These are phyloP conservation scores for Bipolaris victoriae DNA, from an alignment of 2,329 filamentous ascomycete genomes.

Conservation along the genomic window DNA sequence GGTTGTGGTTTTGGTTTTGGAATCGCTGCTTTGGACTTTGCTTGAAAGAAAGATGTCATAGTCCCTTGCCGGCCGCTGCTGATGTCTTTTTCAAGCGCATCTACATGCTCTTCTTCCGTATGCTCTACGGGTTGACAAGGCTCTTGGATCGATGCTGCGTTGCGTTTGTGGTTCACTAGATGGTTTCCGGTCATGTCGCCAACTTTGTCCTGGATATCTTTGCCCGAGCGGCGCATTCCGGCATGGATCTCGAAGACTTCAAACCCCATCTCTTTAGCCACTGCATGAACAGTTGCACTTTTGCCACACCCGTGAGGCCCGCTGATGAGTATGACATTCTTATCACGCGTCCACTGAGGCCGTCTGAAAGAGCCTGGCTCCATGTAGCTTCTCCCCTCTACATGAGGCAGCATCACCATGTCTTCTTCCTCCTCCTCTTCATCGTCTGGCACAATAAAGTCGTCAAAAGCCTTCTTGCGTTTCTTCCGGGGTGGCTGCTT, in stretches of 20 bases:
- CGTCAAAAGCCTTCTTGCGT: conserved; percentile 57
- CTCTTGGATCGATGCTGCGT: conserved; percentile 35
- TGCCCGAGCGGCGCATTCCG: conserved; percentile 80
- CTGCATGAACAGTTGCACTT: conserved; percentile 88
- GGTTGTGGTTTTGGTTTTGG: conserved; percentile 26
- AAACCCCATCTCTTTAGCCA: conserved; percentile 88
- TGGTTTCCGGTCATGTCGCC: conserved; percentile 98
- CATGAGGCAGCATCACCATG: conserved; percentile 70
- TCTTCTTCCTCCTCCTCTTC: conserved; percentile 45
- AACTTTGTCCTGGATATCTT: conserved; percentile 87
- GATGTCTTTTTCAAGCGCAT: conserved; percentile 62
- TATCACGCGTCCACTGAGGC: conserved; percentile 48
- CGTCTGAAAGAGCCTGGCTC: conserved; percentile 43
- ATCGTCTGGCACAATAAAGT: conserved; percentile 45
- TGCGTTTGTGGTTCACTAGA: conserved; percentile 67
- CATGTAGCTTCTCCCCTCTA: conserved; percentile 64
- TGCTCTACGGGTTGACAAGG: conserved; percentile 24
- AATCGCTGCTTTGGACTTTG: conserved; percentile 32
- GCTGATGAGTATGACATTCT: conserved; percentile 85
- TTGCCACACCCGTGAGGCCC: conserved; percentile 92
- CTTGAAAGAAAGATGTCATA: conserved; percentile 81
- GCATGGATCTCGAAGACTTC: conserved; percentile 96
- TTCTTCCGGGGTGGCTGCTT: conserved; percentile 63
- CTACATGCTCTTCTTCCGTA: conserved; percentile 47
- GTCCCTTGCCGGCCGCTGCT: conserved; percentile 76